Base-by-base conservation (phyloP, 2,329 filamentous ascomycete species). In the Ceratocystiopsis sp. region DNA sequence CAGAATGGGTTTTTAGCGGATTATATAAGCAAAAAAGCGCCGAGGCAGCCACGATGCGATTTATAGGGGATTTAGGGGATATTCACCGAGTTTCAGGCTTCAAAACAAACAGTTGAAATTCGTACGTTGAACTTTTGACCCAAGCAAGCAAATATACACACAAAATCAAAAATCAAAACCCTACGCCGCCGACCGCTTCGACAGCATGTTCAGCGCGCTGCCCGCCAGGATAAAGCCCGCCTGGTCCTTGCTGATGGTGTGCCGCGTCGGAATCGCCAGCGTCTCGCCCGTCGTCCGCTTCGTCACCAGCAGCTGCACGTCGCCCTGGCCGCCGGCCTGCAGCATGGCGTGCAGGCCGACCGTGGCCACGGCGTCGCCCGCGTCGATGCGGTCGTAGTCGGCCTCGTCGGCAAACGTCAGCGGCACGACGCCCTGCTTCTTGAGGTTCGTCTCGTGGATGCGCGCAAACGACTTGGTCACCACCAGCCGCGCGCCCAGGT, bases 391-490 rank as follows among this genome's bases (percentile, higher is more conserved):
- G 55, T 91, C 84, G 59, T 95, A 96, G 61, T 96, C 91, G 17
- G 73, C 71, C 63, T 93, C 86, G 60, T 94, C 71, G 38, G 68
- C 84, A 57, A 98, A 94, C 0, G 85, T 95, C 54, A 98, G 68
- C 2, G 91, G 91, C 38, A 98, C 85, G 33, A 98, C 82, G 49
- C 91, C 91, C 66, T 98, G 91, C 75, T 91, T 91, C 79, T 91
- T 91, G 61, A 93, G 69, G 68, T 91, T 91, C 61, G 84, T 89
- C 71, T 91, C 84, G 70, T 91, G 84, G 57, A 91, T 91, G 71
- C 84, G 80, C 54, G 84, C 84, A 62, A 93, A 91, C 48, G 73
- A 79, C 62, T 79, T 77, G 59, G 75, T 79, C 56, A 91, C 84
- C 61, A 91, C 82, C 52, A 84, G 78, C 53, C 86, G 71, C 60